phyloP scores from a whole-genome alignment of 768 basidiomycete species.

The Hortiboletus flavorubellus region DNA sequence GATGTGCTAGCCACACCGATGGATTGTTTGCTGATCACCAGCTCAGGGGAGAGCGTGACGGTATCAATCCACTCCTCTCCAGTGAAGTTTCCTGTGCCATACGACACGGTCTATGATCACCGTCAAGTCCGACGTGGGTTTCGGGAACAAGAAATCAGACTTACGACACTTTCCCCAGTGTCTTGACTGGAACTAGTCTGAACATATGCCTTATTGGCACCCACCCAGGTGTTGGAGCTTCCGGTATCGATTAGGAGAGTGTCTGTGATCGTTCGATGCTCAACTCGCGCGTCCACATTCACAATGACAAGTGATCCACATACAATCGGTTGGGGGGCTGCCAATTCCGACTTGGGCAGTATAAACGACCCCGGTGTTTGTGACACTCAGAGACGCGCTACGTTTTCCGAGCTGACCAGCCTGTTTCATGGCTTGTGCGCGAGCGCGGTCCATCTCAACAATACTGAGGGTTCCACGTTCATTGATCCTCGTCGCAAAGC shows the following conservation, averaged over 20 bases:
- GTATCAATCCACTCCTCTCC: conserved; percentile 20
- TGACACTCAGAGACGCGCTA: neutral
- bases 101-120: neutral
- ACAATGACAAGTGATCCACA: neutral
- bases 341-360: conserved; percentile 26
- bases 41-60: conserved; percentile 4
- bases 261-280: conserved; percentile 9
- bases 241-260: conserved; percentile 15
- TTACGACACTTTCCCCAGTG: conserved; percentile 19
- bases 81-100: neutral
- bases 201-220: conserved; percentile 15
- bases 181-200: conserved; percentile 7
- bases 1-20: conserved; percentile 34
- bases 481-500: conserved; percentile 12
- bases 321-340: conserved; percentile 25
- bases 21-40: conserved; percentile 26
- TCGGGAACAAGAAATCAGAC: neutral
- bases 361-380: conserved; percentile 25
- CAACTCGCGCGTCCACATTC: neutral
- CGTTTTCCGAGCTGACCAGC: conserved; percentile 2
- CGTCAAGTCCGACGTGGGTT: neutral
- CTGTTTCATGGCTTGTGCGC: conserved; percentile 6
- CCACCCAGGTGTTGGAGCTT: conserved; percentile 27
- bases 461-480: conserved; percentile 5
- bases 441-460: conserved; percentile 13